Conservation (phyloP, 192 early-diverging fungal species). For the Podila verticillata region DNA sequence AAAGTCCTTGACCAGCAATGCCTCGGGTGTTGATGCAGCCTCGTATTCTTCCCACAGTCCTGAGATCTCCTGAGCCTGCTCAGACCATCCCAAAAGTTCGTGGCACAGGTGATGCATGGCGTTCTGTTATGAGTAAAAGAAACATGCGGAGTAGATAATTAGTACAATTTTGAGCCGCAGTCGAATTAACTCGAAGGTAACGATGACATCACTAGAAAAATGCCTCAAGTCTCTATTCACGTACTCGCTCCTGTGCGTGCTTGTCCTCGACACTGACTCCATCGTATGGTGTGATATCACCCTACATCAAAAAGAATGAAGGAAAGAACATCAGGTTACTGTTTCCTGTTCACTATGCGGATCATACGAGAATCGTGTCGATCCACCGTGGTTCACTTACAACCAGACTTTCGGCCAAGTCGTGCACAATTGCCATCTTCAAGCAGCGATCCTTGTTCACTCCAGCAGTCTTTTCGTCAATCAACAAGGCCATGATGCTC, state of each 20-base stretch:
- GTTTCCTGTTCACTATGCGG: not conserved
- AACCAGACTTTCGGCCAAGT: constrained; percentile 86
- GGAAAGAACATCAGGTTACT: not conserved
- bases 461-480: constrained; percentile 76
- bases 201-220: not conserved
- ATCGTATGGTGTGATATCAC: constrained; percentile 90
- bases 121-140: constrained; percentile 32
- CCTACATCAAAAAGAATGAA: constrained; percentile 49
- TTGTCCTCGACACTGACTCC: constrained; percentile 86
- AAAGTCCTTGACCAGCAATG: constrained; percentile 86
- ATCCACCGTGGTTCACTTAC: not conserved
- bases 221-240: constrained; percentile 5
- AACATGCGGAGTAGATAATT: not conserved
- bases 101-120: constrained; percentile 73
- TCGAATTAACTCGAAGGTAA: too few relatives aligned
- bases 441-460: constrained; percentile 73
- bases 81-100: constrained; percentile 61
- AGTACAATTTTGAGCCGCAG: not conserved
- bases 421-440: constrained; percentile 95
- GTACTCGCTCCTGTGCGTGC: constrained; percentile 69
- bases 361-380: not conserved
- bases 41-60: constrained; percentile 91
- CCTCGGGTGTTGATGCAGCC: constrained; percentile 74
- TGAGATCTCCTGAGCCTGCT: constrained; percentile 75
- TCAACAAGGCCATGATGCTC: constrained; percentile 86